Evolutionary conservation across 805 yeast genomes (phyloP).

Genomic region (Pichia heedii): DNA sequence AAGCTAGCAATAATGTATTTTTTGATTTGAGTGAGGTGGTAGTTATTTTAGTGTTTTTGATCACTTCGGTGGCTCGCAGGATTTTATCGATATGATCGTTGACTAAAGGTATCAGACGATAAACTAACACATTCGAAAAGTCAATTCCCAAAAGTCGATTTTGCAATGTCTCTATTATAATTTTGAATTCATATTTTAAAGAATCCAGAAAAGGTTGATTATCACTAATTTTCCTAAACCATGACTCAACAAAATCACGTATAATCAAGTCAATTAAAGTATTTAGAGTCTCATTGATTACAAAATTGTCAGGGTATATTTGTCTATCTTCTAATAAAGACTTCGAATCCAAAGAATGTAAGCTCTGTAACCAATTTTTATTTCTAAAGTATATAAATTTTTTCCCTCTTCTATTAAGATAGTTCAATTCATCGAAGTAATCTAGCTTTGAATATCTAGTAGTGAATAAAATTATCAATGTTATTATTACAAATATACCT

Average conservation of each 20-base stretch:
- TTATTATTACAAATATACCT: background rate
- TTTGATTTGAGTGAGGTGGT: conserved; percentile 13
- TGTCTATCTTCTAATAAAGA: conserved; percentile 6
- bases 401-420: background rate
- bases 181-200: conserved; percentile 36
- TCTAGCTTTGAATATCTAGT: background rate
- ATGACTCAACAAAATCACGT: conserved; percentile 44
- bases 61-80: conserved; percentile 33
- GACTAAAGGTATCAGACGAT: conserved; percentile 52
- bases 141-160: conserved; percentile 38
- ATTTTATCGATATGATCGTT: conserved; percentile 55
- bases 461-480: background rate
- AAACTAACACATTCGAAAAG: conserved; percentile 46
- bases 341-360: conserved; percentile 11
- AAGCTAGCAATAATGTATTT: conserved; percentile 31
- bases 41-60: conserved; percentile 20
- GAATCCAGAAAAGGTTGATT: conserved; percentile 33
- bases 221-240: conserved; percentile 42
- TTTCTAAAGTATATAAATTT: conserved; percentile 16
- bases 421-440: background rate
- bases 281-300: conserved; percentile 45
- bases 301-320: conserved; percentile 39
- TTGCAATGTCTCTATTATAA: conserved; percentile 34
- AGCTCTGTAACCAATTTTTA: conserved; percentile 25
- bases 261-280: conserved; percentile 40